Percentiles rank a stretch among this genome's conserved stretches.
Conservation (phyloP, 768 basidiomycete genomes). For the Lentinula edodes region DNA sequence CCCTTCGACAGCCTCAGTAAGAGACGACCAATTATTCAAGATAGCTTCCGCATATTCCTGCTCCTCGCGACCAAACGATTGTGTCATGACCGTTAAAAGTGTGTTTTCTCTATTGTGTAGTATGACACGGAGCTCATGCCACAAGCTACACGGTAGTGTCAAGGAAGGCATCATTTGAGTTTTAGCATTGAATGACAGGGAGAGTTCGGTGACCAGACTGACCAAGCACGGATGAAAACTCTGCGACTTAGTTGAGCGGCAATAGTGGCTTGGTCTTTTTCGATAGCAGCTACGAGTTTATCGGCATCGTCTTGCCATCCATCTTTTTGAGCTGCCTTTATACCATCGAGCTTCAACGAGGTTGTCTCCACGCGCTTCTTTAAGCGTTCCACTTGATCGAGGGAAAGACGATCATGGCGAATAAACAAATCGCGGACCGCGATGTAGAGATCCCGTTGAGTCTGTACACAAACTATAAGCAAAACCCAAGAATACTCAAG, state of each 20-base stretch:
- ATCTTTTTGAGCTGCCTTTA: constrained; percentile 67
- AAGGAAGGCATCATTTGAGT: neutral
- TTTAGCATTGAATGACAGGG: neutral
- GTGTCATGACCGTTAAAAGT: constrained; percentile 66
- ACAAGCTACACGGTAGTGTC: constrained; percentile 54
- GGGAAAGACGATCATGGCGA: constrained; percentile 83
- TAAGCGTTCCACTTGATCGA: constrained; percentile 83
- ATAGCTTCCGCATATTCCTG: constrained; percentile 60
- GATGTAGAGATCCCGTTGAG: constrained; percentile 80
- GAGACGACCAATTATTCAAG: constrained; percentile 66
- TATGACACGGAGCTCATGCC: constrained; percentile 93
- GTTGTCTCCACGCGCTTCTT: constrained; percentile 80
- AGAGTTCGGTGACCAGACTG: constrained; percentile 17
- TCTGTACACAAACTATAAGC: constrained; percentile 29
- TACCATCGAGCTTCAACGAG: constrained; percentile 69
- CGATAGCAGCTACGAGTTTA: constrained; percentile 60
- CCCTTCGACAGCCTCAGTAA: constrained; percentile 61
- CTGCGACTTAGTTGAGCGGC: constrained; percentile 68
- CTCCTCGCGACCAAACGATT: constrained; percentile 72
- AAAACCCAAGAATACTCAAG: constrained; percentile 8
- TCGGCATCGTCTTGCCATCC: constrained; percentile 88
- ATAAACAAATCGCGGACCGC: constrained; percentile 83
- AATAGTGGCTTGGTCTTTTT: constrained; percentile 83
- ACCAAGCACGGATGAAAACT: constrained; percentile 87
- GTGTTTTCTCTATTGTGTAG: constrained; percentile 88